Percentiles rank a stretch among this genome's conserved stretches.
Evolutionary conservation across 1,284 basidiomycete species (phyloP).

Genomic region (Marasmius sp.): DNA sequence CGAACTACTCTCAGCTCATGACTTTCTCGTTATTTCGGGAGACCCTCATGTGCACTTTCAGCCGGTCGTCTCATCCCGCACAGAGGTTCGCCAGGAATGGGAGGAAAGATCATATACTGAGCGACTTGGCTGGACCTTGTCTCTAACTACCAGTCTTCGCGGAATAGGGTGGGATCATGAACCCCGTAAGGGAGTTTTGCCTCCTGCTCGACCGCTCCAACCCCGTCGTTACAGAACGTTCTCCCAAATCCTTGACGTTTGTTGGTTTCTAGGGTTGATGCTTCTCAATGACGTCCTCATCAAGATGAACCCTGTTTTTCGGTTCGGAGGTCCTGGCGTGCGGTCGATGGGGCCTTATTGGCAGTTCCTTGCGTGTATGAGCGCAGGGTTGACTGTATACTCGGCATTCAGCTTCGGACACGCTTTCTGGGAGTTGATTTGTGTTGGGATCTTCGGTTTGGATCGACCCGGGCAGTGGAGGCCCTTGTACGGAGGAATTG

Average conservation of each 20-base stretch:
- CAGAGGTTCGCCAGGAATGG: slow-evolving; percentile 13
- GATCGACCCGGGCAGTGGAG: not conserved
- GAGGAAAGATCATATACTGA: slow-evolving; percentile 13
- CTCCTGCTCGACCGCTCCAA: slow-evolving; percentile 14
- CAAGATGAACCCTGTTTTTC: not conserved
- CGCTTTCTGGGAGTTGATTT: not conserved
- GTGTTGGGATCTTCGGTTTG: not conserved
- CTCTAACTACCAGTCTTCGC: slow-evolving; percentile 19
- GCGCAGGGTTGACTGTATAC: not conserved
- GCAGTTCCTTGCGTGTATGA: not conserved
- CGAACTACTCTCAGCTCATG: slow-evolving; percentile 14
- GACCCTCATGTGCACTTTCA: slow-evolving; percentile 18
- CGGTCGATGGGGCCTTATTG: not conserved
- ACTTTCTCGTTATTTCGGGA: slow-evolving; percentile 21
- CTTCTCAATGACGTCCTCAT: not conserved
- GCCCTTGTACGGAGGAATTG: not conserved
- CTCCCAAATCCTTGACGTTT: not conserved
- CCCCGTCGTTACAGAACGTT: slow-evolving; percentile 15
- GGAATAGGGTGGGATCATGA: slow-evolving; percentile 27
- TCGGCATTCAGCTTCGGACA: not conserved
- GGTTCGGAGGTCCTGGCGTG: not conserved
- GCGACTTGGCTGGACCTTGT: slow-evolving; percentile 25
- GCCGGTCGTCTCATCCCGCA: not conserved
- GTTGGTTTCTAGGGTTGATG: not conserved
- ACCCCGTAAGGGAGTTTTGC: slow-evolving; percentile 16